These are phyloP conservation scores for Diutina rugosa DNA, from an alignment of 1,139 yeast genomes.

Conservation along the genomic window DNA sequence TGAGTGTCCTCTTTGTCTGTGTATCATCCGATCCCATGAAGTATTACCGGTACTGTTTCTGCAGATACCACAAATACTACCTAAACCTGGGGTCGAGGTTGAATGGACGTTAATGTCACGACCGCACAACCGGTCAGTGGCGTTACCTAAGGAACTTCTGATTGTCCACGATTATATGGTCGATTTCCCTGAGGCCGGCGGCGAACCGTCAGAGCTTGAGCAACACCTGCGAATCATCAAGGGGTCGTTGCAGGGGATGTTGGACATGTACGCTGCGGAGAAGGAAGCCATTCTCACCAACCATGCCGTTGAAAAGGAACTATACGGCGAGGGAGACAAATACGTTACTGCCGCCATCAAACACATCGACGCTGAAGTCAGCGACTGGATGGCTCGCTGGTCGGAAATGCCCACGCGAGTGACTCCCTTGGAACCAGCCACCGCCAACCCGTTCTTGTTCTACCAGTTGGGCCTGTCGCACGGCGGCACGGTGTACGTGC, in stretches of 20 bases:
- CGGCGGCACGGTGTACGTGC: constrained; percentile 41
- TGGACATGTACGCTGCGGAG: constrained; percentile 45
- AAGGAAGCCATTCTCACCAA: constrained; percentile 32
- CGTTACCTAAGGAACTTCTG: constrained; percentile 42
- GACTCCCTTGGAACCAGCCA: background rate
- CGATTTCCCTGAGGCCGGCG: constrained; percentile 19
- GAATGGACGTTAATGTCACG: constrained; percentile 63
- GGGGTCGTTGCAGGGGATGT: constrained; percentile 43
- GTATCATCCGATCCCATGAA: constrained; percentile 43
- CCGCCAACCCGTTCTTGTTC: constrained; percentile 18
- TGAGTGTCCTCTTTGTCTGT: constrained; percentile 82
- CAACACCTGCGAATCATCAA: constrained; percentile 44
- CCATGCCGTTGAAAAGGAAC: constrained; percentile 40
- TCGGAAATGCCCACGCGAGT: constrained; percentile 1
- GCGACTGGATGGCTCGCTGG: constrained; percentile 17
- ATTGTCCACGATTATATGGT: constrained; percentile 14
- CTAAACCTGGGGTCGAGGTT: constrained; percentile 46
- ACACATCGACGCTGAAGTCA: constrained; percentile 36
- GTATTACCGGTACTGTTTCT: constrained; percentile 60
- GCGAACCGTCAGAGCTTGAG: constrained; percentile 11
- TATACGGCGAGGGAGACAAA: constrained; percentile 48
- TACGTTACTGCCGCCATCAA: constrained; percentile 45
- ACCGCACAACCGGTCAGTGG: constrained; percentile 43
- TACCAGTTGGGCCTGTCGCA: constrained; percentile 70
- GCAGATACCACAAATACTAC: constrained; percentile 37